phyloP scores from a whole-genome alignment of 495 filamentous ascomycete species.

The Platismatia glauca region DNA sequence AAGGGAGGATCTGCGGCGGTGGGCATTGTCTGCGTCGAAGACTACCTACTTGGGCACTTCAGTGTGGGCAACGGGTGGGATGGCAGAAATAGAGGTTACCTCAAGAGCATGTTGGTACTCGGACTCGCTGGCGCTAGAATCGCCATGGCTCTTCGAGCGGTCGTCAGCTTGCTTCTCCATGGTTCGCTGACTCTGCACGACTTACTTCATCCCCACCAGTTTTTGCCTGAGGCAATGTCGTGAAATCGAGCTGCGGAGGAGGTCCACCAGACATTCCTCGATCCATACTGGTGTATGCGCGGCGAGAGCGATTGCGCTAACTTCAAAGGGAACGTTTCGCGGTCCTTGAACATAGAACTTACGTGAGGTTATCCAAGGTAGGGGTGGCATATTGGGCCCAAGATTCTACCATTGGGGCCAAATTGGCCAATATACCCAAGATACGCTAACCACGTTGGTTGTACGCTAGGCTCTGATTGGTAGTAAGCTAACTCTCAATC shows the following conservation, averaged over 20 bases:
- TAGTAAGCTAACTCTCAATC: too few relatives aligned
- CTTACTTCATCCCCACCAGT: neutral
- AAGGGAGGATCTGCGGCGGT: constrained; percentile 79
- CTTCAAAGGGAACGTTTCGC: neutral
- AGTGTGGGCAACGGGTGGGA: constrained; percentile 7
- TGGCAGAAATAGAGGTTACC: constrained; percentile 26
- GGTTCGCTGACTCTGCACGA: neutral
- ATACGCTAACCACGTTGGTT: too few relatives aligned
- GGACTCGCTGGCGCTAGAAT: constrained; percentile 32
- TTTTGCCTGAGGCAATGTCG: neutral
- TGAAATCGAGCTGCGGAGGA: neutral
- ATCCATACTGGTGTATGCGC: neutral
- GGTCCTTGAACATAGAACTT: neutral
- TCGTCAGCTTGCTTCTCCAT: constrained; percentile 9
- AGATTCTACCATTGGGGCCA: too few relatives aligned
- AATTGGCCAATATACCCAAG: too few relatives aligned
- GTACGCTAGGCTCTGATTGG: too few relatives aligned
- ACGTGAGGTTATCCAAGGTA: neutral
- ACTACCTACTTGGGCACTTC: constrained; percentile 49
- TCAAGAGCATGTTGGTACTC: constrained; percentile 42
- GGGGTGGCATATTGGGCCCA: too few relatives aligned
- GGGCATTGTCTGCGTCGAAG: constrained; percentile 60
- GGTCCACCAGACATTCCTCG: neutral
- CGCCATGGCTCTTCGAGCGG: constrained; percentile 25
- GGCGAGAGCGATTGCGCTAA: neutral